Conservation (phyloP, 345 rosid genomes). For the Eucalyptus decipiens region DNA sequence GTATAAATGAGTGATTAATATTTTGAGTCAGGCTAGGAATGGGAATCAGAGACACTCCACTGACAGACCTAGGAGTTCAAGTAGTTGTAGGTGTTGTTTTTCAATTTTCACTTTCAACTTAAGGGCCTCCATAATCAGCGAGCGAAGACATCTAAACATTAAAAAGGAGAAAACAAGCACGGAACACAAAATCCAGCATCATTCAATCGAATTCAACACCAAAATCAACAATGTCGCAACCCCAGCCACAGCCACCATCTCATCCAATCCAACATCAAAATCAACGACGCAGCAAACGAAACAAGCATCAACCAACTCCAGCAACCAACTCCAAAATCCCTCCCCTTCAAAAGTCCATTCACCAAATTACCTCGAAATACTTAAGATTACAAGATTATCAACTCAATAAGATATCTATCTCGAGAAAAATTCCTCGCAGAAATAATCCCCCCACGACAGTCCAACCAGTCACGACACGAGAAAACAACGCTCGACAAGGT, state of each 20-base stretch:
- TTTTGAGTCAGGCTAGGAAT: not conserved
- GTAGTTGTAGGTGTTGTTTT: not conserved
- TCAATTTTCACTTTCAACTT: not conserved
- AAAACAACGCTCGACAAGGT: not conserved
- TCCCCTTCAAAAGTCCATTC: not conserved
- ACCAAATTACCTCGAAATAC: not conserved
- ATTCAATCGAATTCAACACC: not conserved
- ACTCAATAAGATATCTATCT: not conserved
- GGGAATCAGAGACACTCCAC: not conserved
- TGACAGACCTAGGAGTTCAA: not conserved
- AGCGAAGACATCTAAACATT: not conserved
- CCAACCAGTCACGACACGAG: not conserved
- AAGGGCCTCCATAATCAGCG: not conserved
- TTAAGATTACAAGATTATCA: not conserved
- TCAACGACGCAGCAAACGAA: not conserved
- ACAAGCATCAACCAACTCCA: not conserved
- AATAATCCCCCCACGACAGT: not conserved
- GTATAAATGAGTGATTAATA: not conserved
- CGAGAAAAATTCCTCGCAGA: not conserved
- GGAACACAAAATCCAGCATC: not conserved
- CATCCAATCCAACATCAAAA: not conserved
- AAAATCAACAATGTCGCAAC: not conserved
- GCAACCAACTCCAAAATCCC: not conserved
- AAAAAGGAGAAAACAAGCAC: not conserved
- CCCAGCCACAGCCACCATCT: not conserved